Conservation (phyloP, 2,329 filamentous ascomycete genomes). For the Xylaria multiplex region DNA sequence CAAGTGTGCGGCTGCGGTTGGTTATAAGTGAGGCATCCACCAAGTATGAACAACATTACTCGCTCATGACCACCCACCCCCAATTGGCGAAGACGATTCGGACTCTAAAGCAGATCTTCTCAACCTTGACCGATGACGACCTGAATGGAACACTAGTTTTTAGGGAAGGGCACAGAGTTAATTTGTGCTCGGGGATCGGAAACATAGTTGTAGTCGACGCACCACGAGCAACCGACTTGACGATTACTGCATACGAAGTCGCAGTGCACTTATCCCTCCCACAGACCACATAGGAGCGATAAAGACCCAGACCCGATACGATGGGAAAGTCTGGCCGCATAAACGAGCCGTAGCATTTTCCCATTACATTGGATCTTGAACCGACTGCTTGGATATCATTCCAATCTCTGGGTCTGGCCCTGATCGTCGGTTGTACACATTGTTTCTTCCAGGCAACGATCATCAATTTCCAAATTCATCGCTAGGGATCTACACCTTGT, state of each 20-base stretch:
- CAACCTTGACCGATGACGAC: constrained; percentile 8
- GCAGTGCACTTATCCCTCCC: constrained; percentile 3
- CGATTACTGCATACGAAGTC: constrained; percentile 11
- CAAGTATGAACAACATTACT: neutral
- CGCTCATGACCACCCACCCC: neutral
- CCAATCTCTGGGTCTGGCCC: constrained; percentile 9
- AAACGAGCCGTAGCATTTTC: neutral
- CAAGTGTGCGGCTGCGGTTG: constrained; percentile 70
- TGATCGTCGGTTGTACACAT: constrained; percentile 24
- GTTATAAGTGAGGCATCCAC: constrained; percentile 63
- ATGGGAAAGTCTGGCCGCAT: constrained; percentile 3
- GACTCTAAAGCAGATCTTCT: constrained; percentile 6
- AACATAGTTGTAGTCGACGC: neutral
- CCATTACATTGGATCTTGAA: constrained; percentile 15
- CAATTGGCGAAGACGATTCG: constrained; percentile 7
- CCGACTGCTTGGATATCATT: constrained; percentile 11
- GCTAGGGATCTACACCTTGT: constrained; percentile 24
- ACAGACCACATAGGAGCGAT: constrained; percentile 1
- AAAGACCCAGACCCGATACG: neutral
- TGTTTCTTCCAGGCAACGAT: constrained; percentile 28
- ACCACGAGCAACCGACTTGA: neutral
- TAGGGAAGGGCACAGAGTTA: constrained; percentile 10
- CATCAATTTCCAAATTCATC: constrained; percentile 30
- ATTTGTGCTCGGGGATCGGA: constrained; percentile 4
- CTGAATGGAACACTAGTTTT: constrained; percentile 2